Conservation (phyloP, 176 grass and related monocot genomes). For the Eremochloa ophiuroides region DNA sequence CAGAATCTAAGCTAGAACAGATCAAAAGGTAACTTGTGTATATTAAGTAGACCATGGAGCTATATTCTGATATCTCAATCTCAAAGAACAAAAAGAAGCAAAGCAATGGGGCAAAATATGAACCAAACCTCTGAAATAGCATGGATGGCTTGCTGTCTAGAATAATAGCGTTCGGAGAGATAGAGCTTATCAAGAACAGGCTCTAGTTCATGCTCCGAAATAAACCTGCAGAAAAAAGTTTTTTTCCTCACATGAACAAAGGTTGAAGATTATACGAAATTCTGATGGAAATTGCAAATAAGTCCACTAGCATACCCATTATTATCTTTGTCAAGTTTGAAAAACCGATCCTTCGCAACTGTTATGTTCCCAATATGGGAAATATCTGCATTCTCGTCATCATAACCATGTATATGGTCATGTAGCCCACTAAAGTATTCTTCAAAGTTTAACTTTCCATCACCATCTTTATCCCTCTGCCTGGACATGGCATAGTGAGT, state of each 20-base stretch:
- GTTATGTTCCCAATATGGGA: slow-evolving; percentile 43
- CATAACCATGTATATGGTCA: slow-evolving; percentile 64
- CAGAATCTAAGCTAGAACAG: neutral
- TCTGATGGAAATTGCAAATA: neutral
- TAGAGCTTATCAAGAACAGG: slow-evolving; percentile 71
- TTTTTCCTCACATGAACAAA: slow-evolving; percentile 16
- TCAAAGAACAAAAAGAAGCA: neutral
- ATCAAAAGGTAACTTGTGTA: neutral
- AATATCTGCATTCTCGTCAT: slow-evolving; percentile 48
- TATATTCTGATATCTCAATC: neutral
- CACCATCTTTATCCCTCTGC: slow-evolving; percentile 67
- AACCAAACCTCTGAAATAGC: slow-evolving; percentile 77
- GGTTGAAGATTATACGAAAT: neutral
- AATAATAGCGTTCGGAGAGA: slow-evolving; percentile 76
- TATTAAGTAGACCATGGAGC: neutral
- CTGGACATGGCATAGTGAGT: slow-evolving; percentile 36
- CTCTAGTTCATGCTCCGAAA: slow-evolving; percentile 72
- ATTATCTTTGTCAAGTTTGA: slow-evolving; percentile 72
- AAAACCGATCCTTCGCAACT: slow-evolving; percentile 60
- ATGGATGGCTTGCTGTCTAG: slow-evolving; percentile 70
- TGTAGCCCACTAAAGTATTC: slow-evolving; percentile 59
- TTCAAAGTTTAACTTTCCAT: slow-evolving; percentile 79
- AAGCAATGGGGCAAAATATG: neutral
- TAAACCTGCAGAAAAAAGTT: slow-evolving; percentile 39
- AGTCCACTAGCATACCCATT: slow-evolving; percentile 49